Evolutionary conservation across 352 stramenopile species (phyloP), one percentile per base, ranked within the genome.

Genomic region (Phytopythium chamaehyphon): DNA sequence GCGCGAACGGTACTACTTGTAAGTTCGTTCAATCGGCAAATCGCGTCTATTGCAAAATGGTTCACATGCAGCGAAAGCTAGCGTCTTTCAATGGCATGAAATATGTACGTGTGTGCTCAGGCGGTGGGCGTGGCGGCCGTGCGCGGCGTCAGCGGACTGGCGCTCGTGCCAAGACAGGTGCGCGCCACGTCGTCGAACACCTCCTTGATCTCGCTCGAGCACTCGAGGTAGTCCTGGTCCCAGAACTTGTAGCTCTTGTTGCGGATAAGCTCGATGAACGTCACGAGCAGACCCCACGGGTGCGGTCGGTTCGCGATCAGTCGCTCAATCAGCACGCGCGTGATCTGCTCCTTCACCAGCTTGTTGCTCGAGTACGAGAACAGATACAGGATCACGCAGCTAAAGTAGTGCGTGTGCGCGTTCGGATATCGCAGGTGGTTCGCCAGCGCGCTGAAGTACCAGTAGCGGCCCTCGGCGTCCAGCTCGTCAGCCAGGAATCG

Each of bases 181-280:
- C 95, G 84, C 21, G 95, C 96, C 14, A 99, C 96, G 61, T 95
- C 95, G 69, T 99, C 96, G 77, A 99, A 99, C 19, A 99, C 91
- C 53, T 98, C 94, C 64, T 99, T 98, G 63, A 99, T 99, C 72
- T 99, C 96, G 43, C 93, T 96, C 43, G 96, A 97, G 80, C 96
- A 99, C 66, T 98, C 85, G 65, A 98, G 98, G 68, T 99, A 99
- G 45, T 97, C 80, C 64, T 99, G 96, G 59, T 90, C 92, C 97
- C 97, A 99, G 62, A 99, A 99, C 61, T 93, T 95, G 82, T 99
- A 99, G 59, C 95, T 96, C 57, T 98, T 96, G 79, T 99, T 99
- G 71, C 98, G 98, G 53, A 99, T 99, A 28, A 99, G 83, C 73
- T 99, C 97, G 49, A 99, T 99, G 69, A 99, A 99, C 11, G 97